phyloP scores from a whole-genome alignment of 1,139 yeast genomes.

The Saccharomycopsis hybrid region DNA sequence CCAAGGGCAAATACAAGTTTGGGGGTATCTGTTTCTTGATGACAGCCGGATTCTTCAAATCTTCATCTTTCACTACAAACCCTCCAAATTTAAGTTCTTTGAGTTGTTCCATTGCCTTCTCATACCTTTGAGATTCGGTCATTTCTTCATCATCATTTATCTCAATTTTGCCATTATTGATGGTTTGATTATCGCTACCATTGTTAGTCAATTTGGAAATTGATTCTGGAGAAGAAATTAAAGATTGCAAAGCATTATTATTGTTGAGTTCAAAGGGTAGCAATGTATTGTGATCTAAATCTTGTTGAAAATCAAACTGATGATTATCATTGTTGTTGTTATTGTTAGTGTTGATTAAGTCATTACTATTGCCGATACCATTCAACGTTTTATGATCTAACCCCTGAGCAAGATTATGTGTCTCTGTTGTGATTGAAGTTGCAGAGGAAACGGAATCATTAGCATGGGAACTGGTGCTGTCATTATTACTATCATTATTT shows the following conservation, averaged over 20 bases:
- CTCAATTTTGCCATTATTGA: neutral
- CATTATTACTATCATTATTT: neutral
- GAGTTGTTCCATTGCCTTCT: conserved; percentile 6
- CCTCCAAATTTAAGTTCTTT: conserved; percentile 17
- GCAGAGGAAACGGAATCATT: conserved; percentile 2
- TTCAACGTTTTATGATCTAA: too few relatives aligned
- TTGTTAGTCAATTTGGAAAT: neutral
- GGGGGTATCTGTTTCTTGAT: conserved; percentile 6
- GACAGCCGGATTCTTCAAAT: neutral
- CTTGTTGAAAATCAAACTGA: neutral
- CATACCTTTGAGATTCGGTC: neutral
- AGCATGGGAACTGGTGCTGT: neutral
- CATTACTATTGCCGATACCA: too few relatives aligned
- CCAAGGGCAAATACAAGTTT: conserved; percentile 16
- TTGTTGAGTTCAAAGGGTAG: neutral
- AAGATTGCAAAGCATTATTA: neutral
- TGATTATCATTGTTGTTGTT: neutral
- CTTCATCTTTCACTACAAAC: conserved; percentile 2
- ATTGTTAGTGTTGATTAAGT: neutral
- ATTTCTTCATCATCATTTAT: neutral
- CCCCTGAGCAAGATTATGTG: too few relatives aligned
- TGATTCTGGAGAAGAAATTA: neutral
- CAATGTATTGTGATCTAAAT: neutral
- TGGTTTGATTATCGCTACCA: neutral
- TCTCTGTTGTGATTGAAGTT: neutral